phyloP scores from a whole-genome alignment of 164 flowering plant species.

The Annona cherimola region DNA sequence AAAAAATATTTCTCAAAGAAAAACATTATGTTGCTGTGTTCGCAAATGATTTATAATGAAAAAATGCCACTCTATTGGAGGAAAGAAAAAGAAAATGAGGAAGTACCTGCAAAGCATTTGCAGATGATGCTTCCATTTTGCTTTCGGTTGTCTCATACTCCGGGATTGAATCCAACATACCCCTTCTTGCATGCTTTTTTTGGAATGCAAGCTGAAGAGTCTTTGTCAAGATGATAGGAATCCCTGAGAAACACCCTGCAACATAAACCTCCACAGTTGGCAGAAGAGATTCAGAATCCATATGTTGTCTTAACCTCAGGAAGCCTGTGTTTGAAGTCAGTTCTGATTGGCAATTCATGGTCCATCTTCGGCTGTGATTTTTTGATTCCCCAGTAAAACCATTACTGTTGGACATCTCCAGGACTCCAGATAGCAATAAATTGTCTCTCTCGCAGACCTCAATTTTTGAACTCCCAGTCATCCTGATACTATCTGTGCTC shows the following conservation, averaged over 20 bases:
- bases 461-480: conserved; percentile 69
- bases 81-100: not conserved
- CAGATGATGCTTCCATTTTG: conserved; percentile 33
- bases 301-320: conserved; percentile 47
- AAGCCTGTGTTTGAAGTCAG: conserved; percentile 40
- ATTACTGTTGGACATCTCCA: conserved; percentile 53
- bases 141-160: conserved; percentile 54
- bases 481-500: conserved; percentile 68
- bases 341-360: conserved; percentile 57
- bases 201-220: conserved; percentile 51
- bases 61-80: not conserved
- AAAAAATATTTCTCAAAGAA: not conserved
- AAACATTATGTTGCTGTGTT: not conserved
- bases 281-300: conserved; percentile 36
- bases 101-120: conserved; percentile 60
- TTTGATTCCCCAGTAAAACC: conserved; percentile 35
- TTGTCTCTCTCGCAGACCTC: conserved; percentile 65
- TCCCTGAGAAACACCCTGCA: conserved; percentile 66
- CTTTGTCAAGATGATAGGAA: conserved; percentile 73
- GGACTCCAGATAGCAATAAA: conserved; percentile 54
- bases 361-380: conserved; percentile 44
- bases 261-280: conserved; percentile 77
- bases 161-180: conserved; percentile 62
- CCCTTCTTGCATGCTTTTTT: conserved; percentile 53
- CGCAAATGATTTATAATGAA: not conserved